A percentile compares a stretch with the other conserved stretches of the same genome.
Conservation (phyloP, 179 eudicot species). For the Sideroxylon spinosum region DNA sequence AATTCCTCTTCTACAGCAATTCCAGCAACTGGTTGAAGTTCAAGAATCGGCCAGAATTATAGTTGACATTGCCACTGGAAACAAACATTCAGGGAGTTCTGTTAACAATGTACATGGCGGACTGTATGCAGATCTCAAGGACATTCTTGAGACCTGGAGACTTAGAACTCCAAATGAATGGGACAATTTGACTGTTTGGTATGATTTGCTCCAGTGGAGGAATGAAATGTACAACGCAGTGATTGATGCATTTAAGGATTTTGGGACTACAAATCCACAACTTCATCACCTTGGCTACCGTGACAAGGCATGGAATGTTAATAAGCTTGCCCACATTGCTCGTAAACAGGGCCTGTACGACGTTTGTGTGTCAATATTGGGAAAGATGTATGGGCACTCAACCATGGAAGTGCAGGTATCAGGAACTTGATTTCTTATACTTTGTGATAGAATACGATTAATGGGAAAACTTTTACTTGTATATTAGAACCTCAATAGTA, state of each 20-base stretch:
- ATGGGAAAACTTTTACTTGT: too few relatives aligned
- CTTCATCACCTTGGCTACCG: constrained; percentile 98
- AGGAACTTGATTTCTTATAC: background rate
- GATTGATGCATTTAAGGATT: constrained; percentile 93
- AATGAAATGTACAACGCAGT: constrained; percentile 93
- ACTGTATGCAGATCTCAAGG: constrained; percentile 88
- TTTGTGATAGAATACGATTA: too few relatives aligned
- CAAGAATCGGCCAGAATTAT: constrained; percentile 91
- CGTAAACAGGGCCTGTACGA: constrained; percentile 92
- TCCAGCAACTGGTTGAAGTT: constrained; percentile 97
- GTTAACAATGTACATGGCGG: constrained; percentile 68
- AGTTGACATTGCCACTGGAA: constrained; percentile 81
- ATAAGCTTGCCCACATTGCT: constrained; percentile 91
- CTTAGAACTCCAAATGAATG: constrained; percentile 96
- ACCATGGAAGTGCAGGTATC: constrained; percentile 99
- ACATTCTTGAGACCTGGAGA: constrained; percentile 99
- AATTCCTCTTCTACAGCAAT: constrained; percentile 90
- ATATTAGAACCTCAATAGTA: too few relatives aligned
- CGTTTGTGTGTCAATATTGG: constrained; percentile 88
- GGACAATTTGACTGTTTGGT: constrained; percentile 98
- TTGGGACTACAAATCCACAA: constrained; percentile 65
- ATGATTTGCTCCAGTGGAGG: constrained; percentile 97
- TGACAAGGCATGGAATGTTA: constrained; percentile 98
- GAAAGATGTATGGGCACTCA: constrained; percentile 97
- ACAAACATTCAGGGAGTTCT: constrained; percentile 66